Evolutionary conservation across 2,329 filamentous ascomycete species (phyloP).

Genomic region (Akanthomyces muscarius): DNA sequence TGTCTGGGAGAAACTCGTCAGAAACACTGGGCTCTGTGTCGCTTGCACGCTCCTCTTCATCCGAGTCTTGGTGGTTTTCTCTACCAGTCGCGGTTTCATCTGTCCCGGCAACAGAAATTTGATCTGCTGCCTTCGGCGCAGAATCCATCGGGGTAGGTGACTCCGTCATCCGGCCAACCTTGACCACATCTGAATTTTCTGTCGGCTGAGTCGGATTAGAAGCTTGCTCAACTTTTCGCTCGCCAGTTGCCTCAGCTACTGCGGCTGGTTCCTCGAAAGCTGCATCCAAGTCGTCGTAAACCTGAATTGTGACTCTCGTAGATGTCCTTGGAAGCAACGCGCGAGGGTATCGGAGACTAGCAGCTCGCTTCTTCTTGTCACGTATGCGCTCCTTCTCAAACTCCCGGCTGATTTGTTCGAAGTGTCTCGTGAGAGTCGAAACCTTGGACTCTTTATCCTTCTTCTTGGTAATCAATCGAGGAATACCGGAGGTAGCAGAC

Average conservation of each 20-base stretch:
- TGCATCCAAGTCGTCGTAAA: constrained; percentile 90
- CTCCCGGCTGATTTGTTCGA: constrained; percentile 92
- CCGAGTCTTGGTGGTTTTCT: constrained; percentile 55
- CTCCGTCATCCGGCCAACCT: constrained; percentile 23
- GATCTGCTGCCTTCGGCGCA: constrained; percentile 23
- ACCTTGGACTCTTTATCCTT: constrained; percentile 72
- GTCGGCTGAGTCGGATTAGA: constrained; percentile 20
- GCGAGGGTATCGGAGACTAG: constrained; percentile 68
- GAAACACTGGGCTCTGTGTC: constrained; percentile 67
- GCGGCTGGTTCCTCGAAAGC: constrained; percentile 78
- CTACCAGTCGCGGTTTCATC: constrained; percentile 28
- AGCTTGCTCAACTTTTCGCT: constrained; percentile 26
- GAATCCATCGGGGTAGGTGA: constrained; percentile 24
- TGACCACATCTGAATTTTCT: background rate
- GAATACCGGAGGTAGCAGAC: constrained; percentile 70
- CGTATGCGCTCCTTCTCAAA: constrained; percentile 92
- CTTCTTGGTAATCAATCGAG: constrained; percentile 74
- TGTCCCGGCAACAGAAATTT: constrained; percentile 26
- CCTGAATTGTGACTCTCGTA: constrained; percentile 93
- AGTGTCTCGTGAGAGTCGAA: constrained; percentile 88
- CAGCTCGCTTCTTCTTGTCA: constrained; percentile 76
- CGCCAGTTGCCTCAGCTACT: constrained; percentile 51
- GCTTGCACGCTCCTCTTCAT: constrained; percentile 64
- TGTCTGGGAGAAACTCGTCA: constrained; percentile 64
- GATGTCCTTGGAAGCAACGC: constrained; percentile 81